Evolutionary conservation across 116 monocot species (phyloP).

Genomic region (Trichopus zeylanicus): DNA sequence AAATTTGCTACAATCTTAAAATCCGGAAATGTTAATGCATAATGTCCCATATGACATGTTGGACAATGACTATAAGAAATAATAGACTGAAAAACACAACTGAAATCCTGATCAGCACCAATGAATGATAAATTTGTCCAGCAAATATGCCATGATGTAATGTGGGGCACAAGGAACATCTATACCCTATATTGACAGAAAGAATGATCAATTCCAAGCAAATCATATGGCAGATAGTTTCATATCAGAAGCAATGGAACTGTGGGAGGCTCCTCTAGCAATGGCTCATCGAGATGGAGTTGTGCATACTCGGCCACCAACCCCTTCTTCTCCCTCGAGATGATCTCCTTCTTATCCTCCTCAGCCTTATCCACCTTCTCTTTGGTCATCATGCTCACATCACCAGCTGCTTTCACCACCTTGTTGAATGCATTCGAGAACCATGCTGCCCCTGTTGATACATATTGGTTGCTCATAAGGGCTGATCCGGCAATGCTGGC

Average conservation of each 20-base stretch:
- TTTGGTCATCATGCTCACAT: slow-evolving; percentile 29
- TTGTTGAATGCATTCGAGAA: slow-evolving; percentile 38
- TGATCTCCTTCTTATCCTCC: slow-evolving; percentile 24
- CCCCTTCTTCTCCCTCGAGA: slow-evolving; percentile 25
- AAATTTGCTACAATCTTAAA: too few species aligned
- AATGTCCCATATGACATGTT: too few species aligned
- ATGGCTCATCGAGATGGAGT: slow-evolving; percentile 41
- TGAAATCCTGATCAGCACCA: neutral
- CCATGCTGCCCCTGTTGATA: slow-evolving; percentile 53
- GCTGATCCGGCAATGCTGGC: slow-evolving; percentile 32
- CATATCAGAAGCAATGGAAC: slow-evolving; percentile 18
- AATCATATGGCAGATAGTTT: slow-evolving; percentile 20
- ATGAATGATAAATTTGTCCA: neutral
- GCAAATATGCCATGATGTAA: neutral
- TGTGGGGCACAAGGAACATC: neutral
- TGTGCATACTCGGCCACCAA: slow-evolving; percentile 33
- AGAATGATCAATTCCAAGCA: neutral
- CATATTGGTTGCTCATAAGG: slow-evolving; percentile 50
- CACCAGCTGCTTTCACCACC: slow-evolving; percentile 45
- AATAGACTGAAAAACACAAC: neutral
- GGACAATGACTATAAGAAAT: too few species aligned
- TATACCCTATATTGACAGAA: neutral
- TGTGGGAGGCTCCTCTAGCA: slow-evolving; percentile 27
- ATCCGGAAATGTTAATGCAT: too few species aligned
- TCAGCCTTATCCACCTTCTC: slow-evolving; percentile 33